These are phyloP conservation scores for Datisca glomerata DNA, from an alignment of 306 rosid species.

Conservation along the genomic window DNA sequence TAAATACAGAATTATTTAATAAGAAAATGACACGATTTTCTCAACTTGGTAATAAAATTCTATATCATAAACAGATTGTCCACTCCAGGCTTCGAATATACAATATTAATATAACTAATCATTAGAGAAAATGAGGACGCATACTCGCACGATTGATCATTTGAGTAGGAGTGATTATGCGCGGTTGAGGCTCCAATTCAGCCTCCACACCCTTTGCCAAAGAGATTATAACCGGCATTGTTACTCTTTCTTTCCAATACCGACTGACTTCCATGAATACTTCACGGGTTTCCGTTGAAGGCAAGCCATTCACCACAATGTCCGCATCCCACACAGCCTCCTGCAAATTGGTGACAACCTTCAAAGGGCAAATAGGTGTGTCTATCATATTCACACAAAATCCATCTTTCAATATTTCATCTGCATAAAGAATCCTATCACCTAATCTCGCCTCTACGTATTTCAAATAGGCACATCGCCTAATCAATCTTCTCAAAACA, in stretches of 20 bases:
- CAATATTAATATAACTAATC: no score
- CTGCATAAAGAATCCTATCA: constrained; percentile 65
- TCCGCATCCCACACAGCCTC: constrained; percentile 99
- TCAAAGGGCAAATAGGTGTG: constrained; percentile 85
- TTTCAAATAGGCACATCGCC: constrained; percentile 88
- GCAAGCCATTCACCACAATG: constrained; percentile 78
- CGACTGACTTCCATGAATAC: constrained; percentile 69
- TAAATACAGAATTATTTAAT: no score
- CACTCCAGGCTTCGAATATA: no score
- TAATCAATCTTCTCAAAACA: constrained; percentile 75
- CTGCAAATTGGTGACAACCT: constrained; percentile 90
- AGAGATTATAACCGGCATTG: constrained; percentile 66
- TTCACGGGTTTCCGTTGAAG: constrained; percentile 67
- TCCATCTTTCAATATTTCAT: constrained; percentile 92
- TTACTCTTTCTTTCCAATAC: constrained; percentile 89
- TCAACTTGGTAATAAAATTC: no score
- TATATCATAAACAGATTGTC: no score
- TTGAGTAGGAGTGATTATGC: constrained; percentile 77
- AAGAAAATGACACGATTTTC: no score
- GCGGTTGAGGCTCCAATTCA: constrained; percentile 66
- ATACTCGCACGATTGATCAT: constrained; percentile 85
- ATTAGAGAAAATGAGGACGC: constrained; percentile 7
- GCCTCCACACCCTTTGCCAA: constrained; percentile 94
- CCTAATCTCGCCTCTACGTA: constrained; percentile 90
- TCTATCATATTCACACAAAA: constrained; percentile 91